Evolutionary conservation across 805 yeast species (phyloP).

Genomic region (Zygoascus ofunaensis): DNA sequence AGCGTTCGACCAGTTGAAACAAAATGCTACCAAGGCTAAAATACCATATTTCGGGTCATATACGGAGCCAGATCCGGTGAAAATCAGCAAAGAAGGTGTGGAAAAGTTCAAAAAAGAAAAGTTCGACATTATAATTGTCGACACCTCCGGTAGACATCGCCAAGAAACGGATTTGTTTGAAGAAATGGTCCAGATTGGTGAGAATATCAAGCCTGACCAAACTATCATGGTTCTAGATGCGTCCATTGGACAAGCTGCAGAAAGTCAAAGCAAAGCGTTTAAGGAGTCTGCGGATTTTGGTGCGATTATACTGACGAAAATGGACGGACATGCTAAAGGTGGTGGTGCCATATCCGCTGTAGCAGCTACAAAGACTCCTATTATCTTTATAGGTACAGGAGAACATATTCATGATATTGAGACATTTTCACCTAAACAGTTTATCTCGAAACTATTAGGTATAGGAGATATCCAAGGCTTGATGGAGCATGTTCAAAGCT

Average conservation of each 20-base stretch:
- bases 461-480: constrained; percentile 92
- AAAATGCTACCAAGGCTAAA: constrained; percentile 90
- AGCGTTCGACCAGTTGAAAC: constrained; percentile 97
- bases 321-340: constrained; percentile 99
- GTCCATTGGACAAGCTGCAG: constrained; percentile 97
- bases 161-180: constrained; percentile 86
- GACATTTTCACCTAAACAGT: constrained; percentile 79
- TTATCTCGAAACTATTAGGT: constrained; percentile 85
- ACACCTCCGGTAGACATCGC: constrained; percentile 95
- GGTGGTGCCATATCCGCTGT: constrained; percentile 99
- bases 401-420: constrained; percentile 93
- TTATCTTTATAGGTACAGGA: constrained; percentile 95
- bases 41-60: constrained; percentile 94
- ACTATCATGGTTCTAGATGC: constrained; percentile 98
- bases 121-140: constrained; percentile 89
- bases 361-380: constrained; percentile 93
- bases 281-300: constrained; percentile 91
- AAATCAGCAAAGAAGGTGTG: constrained; percentile 86
- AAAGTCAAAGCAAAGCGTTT: constrained; percentile 86
- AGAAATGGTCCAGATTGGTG: constrained; percentile 90
- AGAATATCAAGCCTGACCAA: constrained; percentile 84
- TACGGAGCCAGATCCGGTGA: constrained; percentile 91
- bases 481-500: constrained; percentile 84
- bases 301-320: constrained; percentile 85
- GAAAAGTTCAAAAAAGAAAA: constrained; percentile 81